Conservation (phyloP, 1,284 basidiomycete species). For the Anthracocystis walkeri region DNA sequence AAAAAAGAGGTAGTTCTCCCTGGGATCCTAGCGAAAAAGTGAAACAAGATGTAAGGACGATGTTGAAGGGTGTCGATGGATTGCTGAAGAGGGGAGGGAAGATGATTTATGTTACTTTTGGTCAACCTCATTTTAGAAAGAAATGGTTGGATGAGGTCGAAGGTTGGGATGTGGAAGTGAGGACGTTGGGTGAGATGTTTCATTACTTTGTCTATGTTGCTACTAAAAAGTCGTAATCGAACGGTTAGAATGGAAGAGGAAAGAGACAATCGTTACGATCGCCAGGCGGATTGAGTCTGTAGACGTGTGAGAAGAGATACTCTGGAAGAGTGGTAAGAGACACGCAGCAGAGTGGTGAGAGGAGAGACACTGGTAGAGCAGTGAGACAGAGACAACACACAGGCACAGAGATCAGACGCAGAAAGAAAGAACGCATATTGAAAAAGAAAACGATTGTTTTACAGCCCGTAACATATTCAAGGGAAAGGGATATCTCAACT, state of each 20-base stretch:
- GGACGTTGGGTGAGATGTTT: conserved; percentile 61
- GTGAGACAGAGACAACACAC: background rate
- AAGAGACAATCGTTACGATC: background rate
- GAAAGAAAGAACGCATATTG: background rate
- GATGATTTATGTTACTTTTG: conserved; percentile 67
- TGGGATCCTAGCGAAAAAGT: conserved; percentile 61
- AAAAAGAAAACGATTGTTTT: background rate
- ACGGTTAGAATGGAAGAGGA: background rate
- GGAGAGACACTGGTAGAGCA: background rate
- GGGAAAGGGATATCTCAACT: background rate
- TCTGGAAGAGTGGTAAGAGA: too few species aligned
- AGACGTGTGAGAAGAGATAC: background rate
- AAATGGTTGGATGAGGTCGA: conserved; percentile 46
- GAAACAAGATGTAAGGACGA: conserved; percentile 34
- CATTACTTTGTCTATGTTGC: conserved; percentile 66
- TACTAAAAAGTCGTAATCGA: conserved; percentile 16
- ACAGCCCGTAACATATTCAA: too few species aligned
- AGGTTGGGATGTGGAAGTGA: conserved; percentile 52
- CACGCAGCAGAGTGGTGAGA: too few species aligned
- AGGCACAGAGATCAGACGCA: too few species aligned
- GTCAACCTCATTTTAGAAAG: conserved; percentile 63
- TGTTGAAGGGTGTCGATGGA: conserved; percentile 57
- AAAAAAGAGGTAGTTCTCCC: conserved; percentile 41
- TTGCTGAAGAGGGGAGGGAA: conserved; percentile 55
- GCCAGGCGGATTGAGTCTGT: too few species aligned